phyloP scores from a whole-genome alignment of 257 asterid genomes.

The Cynanchum wilfordii region DNA sequence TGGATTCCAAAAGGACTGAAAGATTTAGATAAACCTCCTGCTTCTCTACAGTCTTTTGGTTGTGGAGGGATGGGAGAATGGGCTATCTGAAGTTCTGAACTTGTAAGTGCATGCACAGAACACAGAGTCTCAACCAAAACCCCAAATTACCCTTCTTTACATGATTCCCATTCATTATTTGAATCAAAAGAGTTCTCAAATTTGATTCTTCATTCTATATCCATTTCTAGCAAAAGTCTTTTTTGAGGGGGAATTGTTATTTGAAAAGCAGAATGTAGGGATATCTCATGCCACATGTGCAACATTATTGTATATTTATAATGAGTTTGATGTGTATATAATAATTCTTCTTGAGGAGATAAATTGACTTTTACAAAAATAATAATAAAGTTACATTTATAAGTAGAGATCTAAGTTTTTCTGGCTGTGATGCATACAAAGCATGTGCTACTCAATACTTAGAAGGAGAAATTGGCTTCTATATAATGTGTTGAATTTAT shows the following conservation, averaged over 20 bases:
- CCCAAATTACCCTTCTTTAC: slow-evolving; percentile 28
- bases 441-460: no score
- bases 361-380: neutral
- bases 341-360: neutral
- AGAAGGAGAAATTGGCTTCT: neutral
- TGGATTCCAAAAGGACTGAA: slow-evolving; percentile 38
- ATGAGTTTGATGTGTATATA: neutral
- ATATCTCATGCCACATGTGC: slow-evolving; percentile 15
- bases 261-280: slow-evolving; percentile 19
- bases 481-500: neutral
- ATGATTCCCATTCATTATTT: slow-evolving; percentile 51
- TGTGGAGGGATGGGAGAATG: slow-evolving; percentile 22
- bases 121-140: slow-evolving; percentile 4
- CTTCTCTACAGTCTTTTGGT: slow-evolving; percentile 14
- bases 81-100: slow-evolving; percentile 19
- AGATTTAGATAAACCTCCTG: slow-evolving; percentile 19
- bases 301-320: neutral
- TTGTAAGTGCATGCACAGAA: slow-evolving; percentile 24
- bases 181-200: slow-evolving; percentile 21
- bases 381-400: neutral
- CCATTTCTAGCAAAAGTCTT: slow-evolving; percentile 45
- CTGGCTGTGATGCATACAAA: neutral
- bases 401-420: neutral
- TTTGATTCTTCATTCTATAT: slow-evolving; percentile 45
- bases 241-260: slow-evolving; percentile 43